Evolutionary conservation across 1,139 yeast species (phyloP), one percentile per base, ranked within the genome.

Genomic region (Yamadazyma dushanensis): DNA sequence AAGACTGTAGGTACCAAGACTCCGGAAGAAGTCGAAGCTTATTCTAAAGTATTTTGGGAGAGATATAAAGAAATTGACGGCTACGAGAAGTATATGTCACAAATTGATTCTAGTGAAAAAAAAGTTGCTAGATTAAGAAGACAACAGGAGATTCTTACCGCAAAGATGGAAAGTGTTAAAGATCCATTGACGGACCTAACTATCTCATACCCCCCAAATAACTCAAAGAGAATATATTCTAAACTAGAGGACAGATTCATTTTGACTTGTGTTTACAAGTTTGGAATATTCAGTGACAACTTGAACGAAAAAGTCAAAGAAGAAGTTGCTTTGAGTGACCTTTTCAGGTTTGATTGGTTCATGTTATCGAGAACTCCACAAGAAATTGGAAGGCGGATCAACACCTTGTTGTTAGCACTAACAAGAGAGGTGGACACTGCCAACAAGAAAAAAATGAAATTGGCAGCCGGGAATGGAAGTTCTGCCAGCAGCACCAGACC

Each of bases 321-420:
- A 40, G 94, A 87, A 34, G 83, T 90, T 16, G 62, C 76, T 40
- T 67, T 69, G 7, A 81, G 90, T 40, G 92, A 87, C 31, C 59
- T 85, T 36, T 92, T 92, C 65, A 74, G 77, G 35, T 92, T 88
- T 56, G 96, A 92, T 52, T 92, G 96, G 94, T 92, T 81, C 56
- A 77, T 92, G 55, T 70, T 77, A 44, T 85, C 96, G 0, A 73
- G 98, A 48, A 83, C 95, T 0, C 79, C 95, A 0, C 83, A 80
- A 44, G 98, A 92, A 52, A 55, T 92, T 30, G 80, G 88, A 7
- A 76, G 97, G 56, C 76, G 98, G 50, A 79, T 89, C 29, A 80
- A 78, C 35, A 89, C 97, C 0, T 65, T 92, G 38, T 61, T 92
- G 32, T 66, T 88, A 23, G 85, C 95, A 4, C 73, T 92, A 17